A percentile compares a stretch with the other conserved stretches of the same genome.
These are phyloP conservation scores for Lecanicillium sp. DNA, from an alignment of 2,329 filamentous ascomycete species.

Conservation along the genomic window DNA sequence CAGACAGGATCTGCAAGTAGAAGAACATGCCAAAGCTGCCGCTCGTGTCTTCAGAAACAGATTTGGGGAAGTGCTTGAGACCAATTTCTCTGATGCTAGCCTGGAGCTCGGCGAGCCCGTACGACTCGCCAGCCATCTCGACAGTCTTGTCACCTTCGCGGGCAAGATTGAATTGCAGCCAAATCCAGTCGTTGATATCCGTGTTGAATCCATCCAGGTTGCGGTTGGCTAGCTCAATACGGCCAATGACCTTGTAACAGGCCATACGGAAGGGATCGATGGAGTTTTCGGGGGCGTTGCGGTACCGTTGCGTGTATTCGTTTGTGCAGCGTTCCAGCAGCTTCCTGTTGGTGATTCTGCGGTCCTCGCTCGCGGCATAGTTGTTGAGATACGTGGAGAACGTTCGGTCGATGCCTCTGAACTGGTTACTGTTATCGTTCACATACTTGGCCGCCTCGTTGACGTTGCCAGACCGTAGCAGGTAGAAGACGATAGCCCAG, in stretches of 20 bases:
- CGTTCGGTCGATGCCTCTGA: conserved; percentile 84
- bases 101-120: conserved; percentile 63
- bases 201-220: conserved; percentile 57
- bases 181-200: conserved; percentile 65
- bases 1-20: conserved; percentile 82
- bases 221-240: conserved; percentile 60
- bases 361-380: conserved; percentile 71
- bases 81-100: conserved; percentile 82
- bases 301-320: conserved; percentile 79
- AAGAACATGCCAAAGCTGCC: conserved; percentile 87
- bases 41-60: conserved; percentile 65
- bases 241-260: conserved; percentile 95
- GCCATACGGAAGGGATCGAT: conserved; percentile 94
- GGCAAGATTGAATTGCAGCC: conserved; percentile 65
- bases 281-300: conserved; percentile 78
- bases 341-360: conserved; percentile 65
- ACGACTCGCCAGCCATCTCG: conserved; percentile 61
- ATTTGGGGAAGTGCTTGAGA: conserved; percentile 82
- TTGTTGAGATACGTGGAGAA: conserved; percentile 83
- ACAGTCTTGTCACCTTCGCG: conserved; percentile 57
- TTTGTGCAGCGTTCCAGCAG: conserved; percentile 82
- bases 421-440: conserved; percentile 68
- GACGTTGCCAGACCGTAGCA: conserved; percentile 78
- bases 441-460: conserved; percentile 84
- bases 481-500: conserved; percentile 91